Conservation (phyloP, 2,329 filamentous ascomycete genomes). For the Apiospora aurea region DNA sequence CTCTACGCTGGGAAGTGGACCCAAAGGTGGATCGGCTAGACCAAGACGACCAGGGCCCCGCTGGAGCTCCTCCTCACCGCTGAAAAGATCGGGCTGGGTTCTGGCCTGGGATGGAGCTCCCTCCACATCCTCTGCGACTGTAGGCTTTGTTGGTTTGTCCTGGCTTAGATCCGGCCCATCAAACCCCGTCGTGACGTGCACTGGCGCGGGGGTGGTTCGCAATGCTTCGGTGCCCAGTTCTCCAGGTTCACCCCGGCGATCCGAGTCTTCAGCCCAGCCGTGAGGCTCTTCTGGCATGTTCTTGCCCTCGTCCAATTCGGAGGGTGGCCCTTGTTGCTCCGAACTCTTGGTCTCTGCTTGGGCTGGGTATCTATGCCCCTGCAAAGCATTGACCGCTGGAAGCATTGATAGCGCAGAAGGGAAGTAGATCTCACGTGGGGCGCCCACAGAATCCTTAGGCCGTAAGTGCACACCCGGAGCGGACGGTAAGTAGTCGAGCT, state of each 20-base stretch:
- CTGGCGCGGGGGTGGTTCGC: slow-evolving; percentile 7
- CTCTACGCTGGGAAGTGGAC: slow-evolving; percentile 30
- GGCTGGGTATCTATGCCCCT: slow-evolving; percentile 1
- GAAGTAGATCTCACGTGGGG: slow-evolving; percentile 14
- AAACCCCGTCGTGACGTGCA: not conserved
- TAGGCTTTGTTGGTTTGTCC: slow-evolving; percentile 28
- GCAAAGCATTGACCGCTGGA: not conserved
- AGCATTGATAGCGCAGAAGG: slow-evolving; percentile 15
- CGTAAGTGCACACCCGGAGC: not conserved
- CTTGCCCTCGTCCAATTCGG: not conserved
- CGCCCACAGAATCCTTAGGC: not conserved
- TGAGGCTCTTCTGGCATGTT: slow-evolving; percentile 16
- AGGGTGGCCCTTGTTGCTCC: not conserved
- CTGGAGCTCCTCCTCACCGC: slow-evolving; percentile 36
- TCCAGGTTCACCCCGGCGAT: slow-evolving; percentile 4
- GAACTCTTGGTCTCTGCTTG: slow-evolving; percentile 12
- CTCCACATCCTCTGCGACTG: slow-evolving; percentile 31
- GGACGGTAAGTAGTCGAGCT: not conserved
- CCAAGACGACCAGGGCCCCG: slow-evolving; percentile 33
- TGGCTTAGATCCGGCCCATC: slow-evolving; percentile 28
- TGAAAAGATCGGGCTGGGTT: slow-evolving; percentile 32
- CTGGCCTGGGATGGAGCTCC: slow-evolving; percentile 33
- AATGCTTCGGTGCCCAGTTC: slow-evolving; percentile 9
- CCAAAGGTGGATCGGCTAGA: slow-evolving; percentile 30
- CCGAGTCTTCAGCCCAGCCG: not conserved